Percentiles rank a stretch among this genome's conserved stretches.
phyloP scores from a whole-genome alignment of 2,329 filamentous ascomycete genomes.

The Cyclaneusma minus region DNA sequence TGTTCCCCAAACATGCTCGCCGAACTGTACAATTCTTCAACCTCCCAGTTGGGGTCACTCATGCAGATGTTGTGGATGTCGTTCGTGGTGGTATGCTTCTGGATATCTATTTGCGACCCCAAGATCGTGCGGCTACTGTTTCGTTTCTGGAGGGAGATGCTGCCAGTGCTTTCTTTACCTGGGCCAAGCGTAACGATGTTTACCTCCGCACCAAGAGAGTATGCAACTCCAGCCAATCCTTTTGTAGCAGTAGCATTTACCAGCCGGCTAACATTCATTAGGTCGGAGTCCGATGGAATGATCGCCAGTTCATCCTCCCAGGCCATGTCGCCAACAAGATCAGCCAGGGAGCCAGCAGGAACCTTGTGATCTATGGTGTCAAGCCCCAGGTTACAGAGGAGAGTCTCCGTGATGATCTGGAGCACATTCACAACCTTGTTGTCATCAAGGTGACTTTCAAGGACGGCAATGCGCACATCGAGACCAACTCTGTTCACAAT shows the following conservation, averaged over 20 bases:
- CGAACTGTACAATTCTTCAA: conserved; percentile 49
- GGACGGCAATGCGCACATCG: conserved; percentile 47
- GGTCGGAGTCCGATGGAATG: conserved; percentile 55
- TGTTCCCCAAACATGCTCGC: conserved; percentile 17
- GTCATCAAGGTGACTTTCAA: conserved; percentile 50
- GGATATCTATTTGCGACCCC: conserved; percentile 45
- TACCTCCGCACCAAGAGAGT: conserved; percentile 56
- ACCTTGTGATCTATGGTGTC: conserved; percentile 51
- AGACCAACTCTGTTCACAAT: conserved; percentile 62
- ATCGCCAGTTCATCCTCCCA: conserved; percentile 52
- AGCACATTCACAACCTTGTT: conserved; percentile 68
- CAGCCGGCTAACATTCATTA: conserved; percentile 23
- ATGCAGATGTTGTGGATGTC: conserved; percentile 46
- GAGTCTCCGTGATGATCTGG: conserved; percentile 54
- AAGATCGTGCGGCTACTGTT: conserved; percentile 45
- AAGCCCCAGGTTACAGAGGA: conserved; percentile 43
- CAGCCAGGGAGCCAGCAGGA: conserved; percentile 51
- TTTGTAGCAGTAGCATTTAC: conserved; percentile 6
- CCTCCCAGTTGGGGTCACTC: conserved; percentile 44
- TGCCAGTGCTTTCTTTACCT: conserved; percentile 47
- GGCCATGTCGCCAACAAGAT: conserved; percentile 50
- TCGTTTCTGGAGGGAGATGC: conserved; percentile 53
- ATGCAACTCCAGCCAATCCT: conserved; percentile 15
- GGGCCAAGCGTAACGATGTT: conserved; percentile 48
- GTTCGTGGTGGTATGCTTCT: conserved; percentile 58